phyloP scores from a whole-genome alignment of 345 rosid species.

The Dipteronia sinensis region DNA sequence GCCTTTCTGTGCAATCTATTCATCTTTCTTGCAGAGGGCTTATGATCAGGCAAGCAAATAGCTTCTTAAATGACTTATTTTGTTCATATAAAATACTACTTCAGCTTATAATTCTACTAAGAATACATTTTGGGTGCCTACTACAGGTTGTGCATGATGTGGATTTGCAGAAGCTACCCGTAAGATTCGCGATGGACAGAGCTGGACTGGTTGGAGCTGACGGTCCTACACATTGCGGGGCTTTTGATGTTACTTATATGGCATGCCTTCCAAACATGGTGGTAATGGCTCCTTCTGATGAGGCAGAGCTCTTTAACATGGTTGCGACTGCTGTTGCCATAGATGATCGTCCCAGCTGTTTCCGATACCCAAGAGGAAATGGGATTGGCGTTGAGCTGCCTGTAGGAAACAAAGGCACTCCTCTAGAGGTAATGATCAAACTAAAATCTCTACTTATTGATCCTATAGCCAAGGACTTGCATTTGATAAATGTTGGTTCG shows the following conservation, averaged over 20 bases:
- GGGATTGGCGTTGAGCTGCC: conserved; percentile 82
- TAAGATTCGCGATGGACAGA: conserved; percentile 96
- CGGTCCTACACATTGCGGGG: conserved; percentile 97
- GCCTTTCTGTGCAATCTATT: conserved; percentile 93
- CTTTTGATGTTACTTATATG: conserved; percentile 93
- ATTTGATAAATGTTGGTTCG: not conserved
- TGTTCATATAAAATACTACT: not conserved
- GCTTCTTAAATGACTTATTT: not conserved
- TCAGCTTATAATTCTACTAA: conserved; percentile 1
- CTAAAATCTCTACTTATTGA: not conserved
- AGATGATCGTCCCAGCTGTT: conserved; percentile 92
- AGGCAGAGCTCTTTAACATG: conserved; percentile 95
- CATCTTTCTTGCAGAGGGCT: conserved; percentile 96
- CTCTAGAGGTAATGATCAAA: conserved; percentile 60
- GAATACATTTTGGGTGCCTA: conserved; percentile 3
- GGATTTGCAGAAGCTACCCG: conserved; percentile 90
- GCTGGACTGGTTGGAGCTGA: conserved; percentile 98
- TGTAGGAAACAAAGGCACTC: conserved; percentile 78
- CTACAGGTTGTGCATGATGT: conserved; percentile 92
- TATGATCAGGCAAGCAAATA: conserved; percentile 82
- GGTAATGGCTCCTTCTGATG: conserved; percentile 98
- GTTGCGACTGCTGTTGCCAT: conserved; percentile 94
- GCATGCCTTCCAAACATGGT: conserved; percentile 99
- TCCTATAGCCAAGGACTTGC: not conserved
- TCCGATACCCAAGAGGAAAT: conserved; percentile 94